Conservation (phyloP, 495 filamentous ascomycete species). For the Xylaria longipes region DNA sequence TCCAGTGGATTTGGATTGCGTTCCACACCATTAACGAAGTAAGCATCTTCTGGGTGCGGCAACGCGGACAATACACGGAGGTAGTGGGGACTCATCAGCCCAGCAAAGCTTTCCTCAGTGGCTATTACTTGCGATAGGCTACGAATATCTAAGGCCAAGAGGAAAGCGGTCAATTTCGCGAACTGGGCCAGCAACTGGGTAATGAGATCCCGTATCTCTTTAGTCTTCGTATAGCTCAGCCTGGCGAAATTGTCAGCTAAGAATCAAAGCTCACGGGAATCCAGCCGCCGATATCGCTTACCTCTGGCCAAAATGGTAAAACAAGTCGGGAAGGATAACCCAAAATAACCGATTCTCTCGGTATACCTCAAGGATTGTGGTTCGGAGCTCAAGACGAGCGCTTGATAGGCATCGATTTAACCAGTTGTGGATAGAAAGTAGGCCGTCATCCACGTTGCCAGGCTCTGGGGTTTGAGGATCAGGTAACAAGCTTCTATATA, state of each 20-base stretch:
- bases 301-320: conserved; percentile 33
- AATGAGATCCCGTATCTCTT: conserved; percentile 35
- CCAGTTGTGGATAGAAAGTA: conserved; percentile 50
- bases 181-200: conserved; percentile 32
- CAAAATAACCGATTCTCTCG: conserved; percentile 45
- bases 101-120: conserved; percentile 30
- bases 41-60: conserved; percentile 27
- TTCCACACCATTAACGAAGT: conserved; percentile 25
- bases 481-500: conserved; percentile 24
- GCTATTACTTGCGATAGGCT: conserved; percentile 22
- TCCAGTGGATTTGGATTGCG: conserved; percentile 23
- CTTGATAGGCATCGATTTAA: conserved; percentile 49
- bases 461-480: conserved; percentile 37
- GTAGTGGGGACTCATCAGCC: conserved; percentile 36
- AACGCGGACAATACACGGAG: conserved; percentile 31
- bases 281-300: conserved; percentile 22
- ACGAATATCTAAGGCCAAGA: conserved; percentile 33
- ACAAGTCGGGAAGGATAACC: conserved; percentile 35
- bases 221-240: conserved; percentile 28
- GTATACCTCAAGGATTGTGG: conserved; percentile 44
- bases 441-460: conserved; percentile 46
- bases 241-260: conserved; percentile 21
- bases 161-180: conserved; percentile 36
- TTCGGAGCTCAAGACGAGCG: conserved; percentile 31
- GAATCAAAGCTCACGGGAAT: background rate